A percentile compares a stretch with the other conserved stretches of the same genome.
Evolutionary conservation across 2,329 filamentous ascomycete species (phyloP).

Genomic region (Colletotrichum liaoningense): DNA sequence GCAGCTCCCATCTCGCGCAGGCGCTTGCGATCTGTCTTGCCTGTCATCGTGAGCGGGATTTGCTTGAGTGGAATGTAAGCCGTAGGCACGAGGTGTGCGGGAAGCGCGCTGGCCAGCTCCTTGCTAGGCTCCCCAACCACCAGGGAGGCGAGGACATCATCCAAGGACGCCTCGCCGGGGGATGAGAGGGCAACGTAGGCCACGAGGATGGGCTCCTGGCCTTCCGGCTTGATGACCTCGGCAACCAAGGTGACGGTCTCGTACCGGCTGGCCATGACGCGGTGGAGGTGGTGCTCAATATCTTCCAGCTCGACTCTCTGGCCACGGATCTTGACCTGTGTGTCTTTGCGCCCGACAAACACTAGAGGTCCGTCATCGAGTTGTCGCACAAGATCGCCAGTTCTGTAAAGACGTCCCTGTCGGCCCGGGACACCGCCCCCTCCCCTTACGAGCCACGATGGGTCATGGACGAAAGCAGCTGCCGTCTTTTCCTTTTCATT

Average conservation of each 20-base stretch:
- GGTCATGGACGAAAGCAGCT: neutral
- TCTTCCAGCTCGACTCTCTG: too few relatives aligned
- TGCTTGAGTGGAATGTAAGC: too few relatives aligned
- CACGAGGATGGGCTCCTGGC: neutral
- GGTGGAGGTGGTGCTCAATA: neutral
- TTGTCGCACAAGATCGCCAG: too few relatives aligned
- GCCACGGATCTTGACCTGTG: too few relatives aligned
- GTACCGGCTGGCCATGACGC: neutral
- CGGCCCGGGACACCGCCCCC: neutral
- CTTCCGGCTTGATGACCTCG: neutral
- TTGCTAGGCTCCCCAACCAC: neutral
- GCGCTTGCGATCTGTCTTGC: too few relatives aligned
- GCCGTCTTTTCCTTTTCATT: neutral
- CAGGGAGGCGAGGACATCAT: neutral
- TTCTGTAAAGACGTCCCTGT: neutral
- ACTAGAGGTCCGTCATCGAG: too few relatives aligned
- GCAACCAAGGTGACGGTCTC: neutral
- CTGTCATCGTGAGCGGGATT: too few relatives aligned
- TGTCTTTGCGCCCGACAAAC: too few relatives aligned
- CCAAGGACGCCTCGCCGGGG: neutral
- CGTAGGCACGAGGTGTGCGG: neutral
- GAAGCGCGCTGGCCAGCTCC: neutral
- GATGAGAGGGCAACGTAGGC: neutral
- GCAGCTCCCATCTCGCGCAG: too few relatives aligned
- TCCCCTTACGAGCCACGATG: neutral